Evolutionary conservation across 192 early-diverging fungal species (phyloP).

Genomic region (Coemansia javaensis): DNA sequence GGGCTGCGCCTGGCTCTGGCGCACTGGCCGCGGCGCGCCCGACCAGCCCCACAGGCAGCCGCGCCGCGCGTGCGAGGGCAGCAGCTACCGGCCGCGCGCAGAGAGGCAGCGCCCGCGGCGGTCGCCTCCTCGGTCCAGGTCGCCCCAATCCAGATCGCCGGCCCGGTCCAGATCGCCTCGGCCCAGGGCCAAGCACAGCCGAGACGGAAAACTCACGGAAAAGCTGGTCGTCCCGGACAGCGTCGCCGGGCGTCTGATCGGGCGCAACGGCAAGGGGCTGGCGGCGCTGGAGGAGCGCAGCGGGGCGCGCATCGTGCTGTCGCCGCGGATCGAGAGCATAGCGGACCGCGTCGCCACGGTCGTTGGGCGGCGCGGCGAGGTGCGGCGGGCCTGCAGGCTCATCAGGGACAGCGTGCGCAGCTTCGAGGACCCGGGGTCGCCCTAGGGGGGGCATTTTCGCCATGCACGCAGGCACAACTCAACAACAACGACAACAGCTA

Average conservation of each 20-base stretch:
- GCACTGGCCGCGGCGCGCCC: too few relatives aligned
- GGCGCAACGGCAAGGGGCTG: constrained; percentile 33
- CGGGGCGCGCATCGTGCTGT: constrained; percentile 33
- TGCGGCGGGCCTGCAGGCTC: constrained; percentile 20
- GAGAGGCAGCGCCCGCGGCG: background rate
- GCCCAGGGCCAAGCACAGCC: background rate
- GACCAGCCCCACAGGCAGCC: constrained; percentile 14
- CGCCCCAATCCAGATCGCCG: too few relatives aligned
- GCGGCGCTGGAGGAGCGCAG: constrained; percentile 14
- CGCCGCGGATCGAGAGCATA: constrained; percentile 25
- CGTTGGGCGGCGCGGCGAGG: constrained; percentile 9
- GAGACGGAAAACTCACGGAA: constrained; percentile 1
- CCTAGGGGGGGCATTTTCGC: too few relatives aligned
- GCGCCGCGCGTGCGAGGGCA: constrained; percentile 28
- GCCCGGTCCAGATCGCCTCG: too few relatives aligned
- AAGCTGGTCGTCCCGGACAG: constrained; percentile 36
- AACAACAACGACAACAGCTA: too few relatives aligned
- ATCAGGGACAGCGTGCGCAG: constrained; percentile 19
- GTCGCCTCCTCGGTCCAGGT: background rate
- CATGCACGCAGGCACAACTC: too few relatives aligned
- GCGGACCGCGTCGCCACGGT: constrained; percentile 37
- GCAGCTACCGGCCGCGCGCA: background rate
- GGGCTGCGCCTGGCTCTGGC: background rate
- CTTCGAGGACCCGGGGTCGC: constrained; percentile 18
- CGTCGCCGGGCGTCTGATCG: constrained; percentile 40